A percentile compares a stretch with the other conserved stretches of the same genome.
phyloP scores from a whole-genome alignment of 805 yeast genomes.

The Myxozyma nipponensis region DNA sequence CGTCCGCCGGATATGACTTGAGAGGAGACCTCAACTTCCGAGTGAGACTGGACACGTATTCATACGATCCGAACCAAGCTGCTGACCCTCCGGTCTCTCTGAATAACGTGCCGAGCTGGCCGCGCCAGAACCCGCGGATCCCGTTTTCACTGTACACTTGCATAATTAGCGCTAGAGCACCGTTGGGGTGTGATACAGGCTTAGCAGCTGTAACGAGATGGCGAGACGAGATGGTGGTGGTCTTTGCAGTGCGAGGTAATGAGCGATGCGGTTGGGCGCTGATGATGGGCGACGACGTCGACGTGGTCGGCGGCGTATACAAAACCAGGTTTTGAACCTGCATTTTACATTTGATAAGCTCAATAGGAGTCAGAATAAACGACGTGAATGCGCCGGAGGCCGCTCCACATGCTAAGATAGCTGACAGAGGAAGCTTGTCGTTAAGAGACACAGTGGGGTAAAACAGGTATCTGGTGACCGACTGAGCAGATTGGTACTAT shows the following conservation, averaged over 20 bases:
- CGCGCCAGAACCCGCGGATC: constrained; percentile 75
- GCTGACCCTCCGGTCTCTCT: constrained; percentile 90
- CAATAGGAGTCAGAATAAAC: constrained; percentile 85
- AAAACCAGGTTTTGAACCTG: constrained; percentile 56
- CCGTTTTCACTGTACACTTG: constrained; percentile 53
- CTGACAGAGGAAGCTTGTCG: constrained; percentile 39
- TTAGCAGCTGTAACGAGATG: not conserved
- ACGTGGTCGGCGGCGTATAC: constrained; percentile 1
- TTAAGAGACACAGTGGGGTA: not conserved
- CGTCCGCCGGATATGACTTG: not conserved
- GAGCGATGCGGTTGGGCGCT: no score
- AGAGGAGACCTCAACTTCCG: not conserved
- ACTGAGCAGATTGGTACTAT: constrained; percentile 12
- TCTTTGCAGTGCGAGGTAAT: not conserved
- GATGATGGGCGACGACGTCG: not conserved
- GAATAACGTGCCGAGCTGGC: constrained; percentile 73
- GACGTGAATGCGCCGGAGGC: constrained; percentile 79
- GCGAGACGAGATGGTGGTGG: not conserved
- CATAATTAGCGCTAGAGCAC: constrained; percentile 32
- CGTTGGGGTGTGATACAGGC: constrained; percentile 9
- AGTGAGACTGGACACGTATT: constrained; percentile 45
- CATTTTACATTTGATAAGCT: constrained; percentile 78
- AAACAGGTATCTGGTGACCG: not conserved
- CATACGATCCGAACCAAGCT: constrained; percentile 92
- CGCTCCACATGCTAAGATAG: constrained; percentile 67